These are phyloP conservation scores for Tylopilus sp. DNA, from an alignment of 1,284 basidiomycete genomes.

Conservation along the genomic window DNA sequence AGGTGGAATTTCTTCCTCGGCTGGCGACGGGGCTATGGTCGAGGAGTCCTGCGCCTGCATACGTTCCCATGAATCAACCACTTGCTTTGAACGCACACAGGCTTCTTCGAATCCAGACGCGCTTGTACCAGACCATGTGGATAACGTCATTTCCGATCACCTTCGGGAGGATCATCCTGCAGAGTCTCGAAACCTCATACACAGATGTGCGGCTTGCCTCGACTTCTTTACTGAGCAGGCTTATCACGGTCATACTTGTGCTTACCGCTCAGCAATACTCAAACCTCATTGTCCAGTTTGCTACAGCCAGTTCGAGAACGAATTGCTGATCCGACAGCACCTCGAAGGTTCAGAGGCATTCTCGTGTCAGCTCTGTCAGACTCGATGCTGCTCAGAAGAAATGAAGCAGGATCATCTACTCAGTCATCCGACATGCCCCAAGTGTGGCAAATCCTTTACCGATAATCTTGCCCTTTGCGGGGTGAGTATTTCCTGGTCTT, in stretches of 20 bases:
- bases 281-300: constrained; percentile 36
- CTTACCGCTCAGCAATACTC: constrained; percentile 11
- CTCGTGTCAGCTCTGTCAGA: constrained; percentile 32
- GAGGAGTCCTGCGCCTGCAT: constrained; percentile 3
- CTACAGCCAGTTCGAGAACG: constrained; percentile 36
- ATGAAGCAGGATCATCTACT: constrained; percentile 42
- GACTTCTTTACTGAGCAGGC: constrained; percentile 24
- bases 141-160: constrained; percentile 6
- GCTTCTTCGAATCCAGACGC: background rate
- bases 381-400: constrained; percentile 37
- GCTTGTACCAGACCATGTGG: constrained; percentile 1
- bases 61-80: constrained; percentile 1
- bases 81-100: constrained; percentile 23
- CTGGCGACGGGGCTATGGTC: background rate
- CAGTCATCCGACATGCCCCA: constrained; percentile 36
- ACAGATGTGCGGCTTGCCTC: constrained; percentile 30
- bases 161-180: constrained; percentile 4
- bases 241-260: constrained; percentile 29
- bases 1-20: background rate
- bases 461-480: constrained; percentile 31
- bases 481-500: constrained; percentile 27
- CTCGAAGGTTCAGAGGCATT: constrained; percentile 19
- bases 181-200: background rate
- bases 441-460: constrained; percentile 31
- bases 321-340: constrained; percentile 28